Evolutionary conservation across 257 asterid species (phyloP).

Genomic region (Solanum pinnatisectum): DNA sequence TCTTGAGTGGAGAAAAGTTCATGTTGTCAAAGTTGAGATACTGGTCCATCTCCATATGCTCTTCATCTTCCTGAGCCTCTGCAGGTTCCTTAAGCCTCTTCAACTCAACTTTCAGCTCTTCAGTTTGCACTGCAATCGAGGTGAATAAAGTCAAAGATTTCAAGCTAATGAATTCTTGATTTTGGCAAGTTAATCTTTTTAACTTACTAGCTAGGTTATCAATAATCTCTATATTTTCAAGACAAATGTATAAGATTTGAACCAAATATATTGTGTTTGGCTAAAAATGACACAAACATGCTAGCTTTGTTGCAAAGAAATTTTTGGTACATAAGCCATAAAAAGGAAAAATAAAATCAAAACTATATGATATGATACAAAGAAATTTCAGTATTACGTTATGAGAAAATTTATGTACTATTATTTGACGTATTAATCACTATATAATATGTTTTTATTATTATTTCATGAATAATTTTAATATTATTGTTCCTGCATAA

Average conservation of each 20-base stretch:
- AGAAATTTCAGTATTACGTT: neutral
- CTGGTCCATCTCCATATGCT: neutral
- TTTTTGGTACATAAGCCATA: neutral
- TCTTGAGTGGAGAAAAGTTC: neutral
- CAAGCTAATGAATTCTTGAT: neutral
- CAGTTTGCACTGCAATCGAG: neutral
- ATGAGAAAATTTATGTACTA: neutral
- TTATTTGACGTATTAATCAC: neutral
- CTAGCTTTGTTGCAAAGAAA: neutral
- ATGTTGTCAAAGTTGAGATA: neutral
- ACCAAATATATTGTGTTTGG: neutral
- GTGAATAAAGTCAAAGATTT: neutral
- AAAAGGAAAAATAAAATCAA: neutral
- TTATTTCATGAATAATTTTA: neutral
- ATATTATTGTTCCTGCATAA: neutral
- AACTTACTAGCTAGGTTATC: no score
- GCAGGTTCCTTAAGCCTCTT: neutral
- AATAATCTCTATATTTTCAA: neutral
- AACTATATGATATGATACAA: neutral
- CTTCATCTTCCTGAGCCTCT: neutral
- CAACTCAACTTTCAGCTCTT: neutral
- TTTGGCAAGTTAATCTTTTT: neutral
- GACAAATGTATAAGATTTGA: neutral
- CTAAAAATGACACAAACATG: neutral
- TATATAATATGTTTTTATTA: neutral